Evolutionary conservation across 148 eudicot species (phyloP), one percentile per base, ranked within the genome.

Genomic region (Bassia scoparia): DNA sequence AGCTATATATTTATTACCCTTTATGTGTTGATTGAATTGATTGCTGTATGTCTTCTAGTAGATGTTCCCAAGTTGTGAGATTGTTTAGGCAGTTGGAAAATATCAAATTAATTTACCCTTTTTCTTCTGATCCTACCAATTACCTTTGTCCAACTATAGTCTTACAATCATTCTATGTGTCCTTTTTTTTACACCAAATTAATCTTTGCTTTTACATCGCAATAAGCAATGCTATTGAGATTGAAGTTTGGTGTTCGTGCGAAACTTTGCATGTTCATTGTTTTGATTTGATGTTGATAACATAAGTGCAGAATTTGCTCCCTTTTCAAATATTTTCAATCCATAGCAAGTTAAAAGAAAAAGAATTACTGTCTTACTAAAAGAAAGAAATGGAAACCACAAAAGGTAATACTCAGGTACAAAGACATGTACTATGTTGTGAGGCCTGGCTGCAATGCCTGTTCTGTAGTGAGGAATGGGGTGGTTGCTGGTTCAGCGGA

Each of bases 391-490:
- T 74, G 55, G 31, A 43, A 65, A 68, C 65, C 10, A 43, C 54
- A 48, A 43, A 58, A 75, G n/a, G n/a, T n/a, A 29, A 55, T 33
- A 50, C 50, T n/a, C n/a, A n/a, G 64, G 52, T 4, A 53, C 58
- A 38, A 5, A 14, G 67, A 67, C 70, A 64, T 71, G 58, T 59
- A 20, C 26, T 60, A n/a, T 66, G 7, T 37, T 34, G 76, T 80
- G 88, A n/a, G 88, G 82, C 75, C 86, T 34, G 9, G 68, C 87
- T 75, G 80, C 83, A 46, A 83, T 79, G 80, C 79, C 67, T 83
- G 87, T 78, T 61, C 58, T 80, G 34, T 81, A 86, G 26, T 70
- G 80, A 69, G 86, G 85, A 80, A 81, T 76, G n/a, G n/a, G n/a
- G n/a, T 60, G 76, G 68, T 71, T 41, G 83, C 69, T 70, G n/a